These are phyloP conservation scores for Fusarium anguioides DNA, from an alignment of 2,329 filamentous ascomycete species.

Conservation along the genomic window DNA sequence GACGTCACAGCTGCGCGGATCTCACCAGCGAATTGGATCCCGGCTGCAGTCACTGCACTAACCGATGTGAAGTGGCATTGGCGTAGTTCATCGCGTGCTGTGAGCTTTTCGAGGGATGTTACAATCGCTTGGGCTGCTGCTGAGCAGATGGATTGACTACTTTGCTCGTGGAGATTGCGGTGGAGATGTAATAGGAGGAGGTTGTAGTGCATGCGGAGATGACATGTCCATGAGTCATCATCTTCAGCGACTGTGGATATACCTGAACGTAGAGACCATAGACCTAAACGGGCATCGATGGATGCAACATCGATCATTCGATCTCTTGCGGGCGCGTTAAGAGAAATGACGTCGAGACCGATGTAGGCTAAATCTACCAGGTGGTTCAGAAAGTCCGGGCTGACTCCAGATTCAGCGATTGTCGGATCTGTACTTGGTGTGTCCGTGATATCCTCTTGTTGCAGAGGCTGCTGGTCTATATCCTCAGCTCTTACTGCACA, in stretches of 20 bases:
- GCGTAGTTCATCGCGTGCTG: constrained; percentile 29
- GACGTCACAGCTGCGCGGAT: constrained; percentile 36
- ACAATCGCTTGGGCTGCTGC: constrained; percentile 43
- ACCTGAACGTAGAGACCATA: constrained; percentile 41
- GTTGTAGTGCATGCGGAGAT: constrained; percentile 44
- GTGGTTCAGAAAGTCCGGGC: constrained; percentile 39
- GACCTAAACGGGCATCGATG: constrained; percentile 38
- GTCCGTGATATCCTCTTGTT: constrained; percentile 35
- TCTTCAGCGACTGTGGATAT: constrained; percentile 41
- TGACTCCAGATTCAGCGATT: neutral
- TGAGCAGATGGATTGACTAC: constrained; percentile 41
- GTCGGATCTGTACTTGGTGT: constrained; percentile 10
- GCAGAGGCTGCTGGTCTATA: constrained; percentile 39
- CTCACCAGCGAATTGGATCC: constrained; percentile 41
- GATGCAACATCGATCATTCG: constrained; percentile 31
- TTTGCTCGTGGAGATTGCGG: constrained; percentile 29
- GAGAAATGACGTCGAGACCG: constrained; percentile 35
- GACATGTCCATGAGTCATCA: constrained; percentile 36
- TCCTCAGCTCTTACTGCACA: constrained; percentile 42
- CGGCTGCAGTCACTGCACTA: constrained; percentile 39
- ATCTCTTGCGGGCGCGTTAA: constrained; percentile 37
- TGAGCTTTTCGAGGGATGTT: constrained; percentile 37
- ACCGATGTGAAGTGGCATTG: constrained; percentile 45
- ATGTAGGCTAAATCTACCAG: constrained; percentile 42
- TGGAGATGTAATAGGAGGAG: constrained; percentile 40